Conservation (phyloP, 495 filamentous ascomycete species). For the Aspergillus egyptiacus region DNA sequence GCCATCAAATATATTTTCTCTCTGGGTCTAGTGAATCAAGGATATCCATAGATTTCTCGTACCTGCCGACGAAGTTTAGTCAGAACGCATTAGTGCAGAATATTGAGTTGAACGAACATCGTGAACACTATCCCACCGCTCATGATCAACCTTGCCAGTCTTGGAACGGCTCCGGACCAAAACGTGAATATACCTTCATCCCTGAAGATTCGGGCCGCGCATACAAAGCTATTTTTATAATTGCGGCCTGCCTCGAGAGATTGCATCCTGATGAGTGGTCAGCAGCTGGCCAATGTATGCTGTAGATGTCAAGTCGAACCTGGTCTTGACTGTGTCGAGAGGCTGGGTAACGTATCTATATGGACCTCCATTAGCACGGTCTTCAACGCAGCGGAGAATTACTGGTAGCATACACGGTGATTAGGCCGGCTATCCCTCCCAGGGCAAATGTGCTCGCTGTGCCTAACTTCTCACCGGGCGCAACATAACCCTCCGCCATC, state of each 20-base stretch:
- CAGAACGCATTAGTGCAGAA: background rate
- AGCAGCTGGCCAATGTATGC: background rate
- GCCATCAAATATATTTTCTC: conserved; percentile 65
- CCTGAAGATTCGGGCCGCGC: conserved; percentile 74
- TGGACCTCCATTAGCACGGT: background rate
- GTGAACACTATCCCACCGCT: conserved; percentile 98
- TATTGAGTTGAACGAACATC: conserved; percentile 51
- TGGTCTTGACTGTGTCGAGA: conserved; percentile 91
- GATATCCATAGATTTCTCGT: conserved; percentile 93
- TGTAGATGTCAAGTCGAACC: conserved; percentile 34
- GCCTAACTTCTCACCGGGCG: conserved; percentile 91
- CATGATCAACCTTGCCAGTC: conserved; percentile 75
- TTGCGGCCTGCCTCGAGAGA: conserved; percentile 76
- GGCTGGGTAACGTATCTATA: conserved; percentile 71
- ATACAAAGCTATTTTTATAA: conserved; percentile 87
- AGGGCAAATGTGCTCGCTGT: conserved; percentile 85
- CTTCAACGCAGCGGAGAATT: background rate
- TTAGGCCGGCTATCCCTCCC: conserved; percentile 81
- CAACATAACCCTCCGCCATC: conserved; percentile 83
- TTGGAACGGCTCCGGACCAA: conserved; percentile 87
- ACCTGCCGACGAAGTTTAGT: conserved; percentile 53
- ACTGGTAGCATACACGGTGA: conserved; percentile 73
- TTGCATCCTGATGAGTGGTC: conserved; percentile 69
- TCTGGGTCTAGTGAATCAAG: conserved; percentile 80
- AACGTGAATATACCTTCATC: conserved; percentile 87